Base-by-base conservation (phyloP, 768 basidiomycete genomes). In the Podaxis rugospora region DNA sequence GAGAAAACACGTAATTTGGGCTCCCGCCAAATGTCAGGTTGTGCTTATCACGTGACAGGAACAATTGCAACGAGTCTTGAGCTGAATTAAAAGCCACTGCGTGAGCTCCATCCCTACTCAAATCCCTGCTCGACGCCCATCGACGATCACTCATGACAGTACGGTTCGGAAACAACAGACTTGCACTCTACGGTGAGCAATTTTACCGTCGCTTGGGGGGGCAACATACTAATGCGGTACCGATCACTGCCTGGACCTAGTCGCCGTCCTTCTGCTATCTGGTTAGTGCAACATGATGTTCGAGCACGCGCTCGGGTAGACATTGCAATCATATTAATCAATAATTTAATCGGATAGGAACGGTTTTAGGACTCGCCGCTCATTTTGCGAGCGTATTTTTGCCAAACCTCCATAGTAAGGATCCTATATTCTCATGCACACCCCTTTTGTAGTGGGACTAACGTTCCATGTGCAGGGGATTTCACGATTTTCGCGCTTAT, bases 401-500 rank as follows among this genome's bases (percentile, higher is more conserved):
- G 28, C 88, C 91, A 0, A 71, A 77, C 50, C 70, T 86, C 25
- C 84, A 86, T 68, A 76, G 91, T 92, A 67, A 55, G 85, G 50
- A 49, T 49, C 14, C 32, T 66, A 14, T 7, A 44, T n/a, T 7
- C n/a, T 16, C 18, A 16, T 44, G n/a, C 42, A 6, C 16, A 14
- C 13, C 25, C 27, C 54, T 25, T 32, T 25, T 35, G 6, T 55
- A 27, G 37, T 50, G 51, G 57, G 27, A 32, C 47, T 37, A 62
- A 47, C 27, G 27, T 54, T 25, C 44, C 28, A 35, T 42, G 47
- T 50, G 16, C 63, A 92, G 91, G 73, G 67, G 87, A 88, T 69
- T 93, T 88, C 66, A 83, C 80, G 4, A 85, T 89, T 37, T 92
- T 87, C 70, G 75, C 87, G 0, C 73, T 92, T 58, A 66, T 92